Base-by-base conservation (phyloP, 2,329 filamentous ascomycete genomes). In the Trichoderma sp. region DNA sequence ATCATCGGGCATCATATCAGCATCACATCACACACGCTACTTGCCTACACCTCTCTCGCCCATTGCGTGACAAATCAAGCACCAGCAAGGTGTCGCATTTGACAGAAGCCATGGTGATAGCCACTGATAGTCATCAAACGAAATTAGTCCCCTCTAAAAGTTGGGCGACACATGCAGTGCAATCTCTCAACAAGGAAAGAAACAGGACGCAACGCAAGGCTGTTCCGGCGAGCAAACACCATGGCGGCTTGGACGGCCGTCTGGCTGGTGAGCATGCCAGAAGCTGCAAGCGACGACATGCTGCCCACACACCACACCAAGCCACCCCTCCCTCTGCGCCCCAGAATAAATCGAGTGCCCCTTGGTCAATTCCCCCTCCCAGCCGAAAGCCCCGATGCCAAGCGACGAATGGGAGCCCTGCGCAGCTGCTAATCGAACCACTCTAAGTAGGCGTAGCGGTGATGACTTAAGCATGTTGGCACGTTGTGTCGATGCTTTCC, bases 401-500 rank as follows among this genome's bases (percentile, higher is more conserved):
- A 34, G 52, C n/a, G 34, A 49, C 63, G 49, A 66, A 66, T 58
- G 52, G 39, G 39, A 58, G 21, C 18, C 5, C 16, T 28, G 28
- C 32, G 28, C 32, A 56, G 52, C 63, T 49, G 46, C 37, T 34
- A 30, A 28, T 55, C 32, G 16, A 24, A 43, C 34, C 18, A 56
- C 51, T 21, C 8, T 2, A 37, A 46, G 16, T 55, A 60, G 60
- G 52, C 14, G 32, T 34, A 34, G 11, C 32, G 11, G 28, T 49
- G 60, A 64, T 64, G 60, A 64, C 60, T 64, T 64, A 54, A 64
- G 60, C 60, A 52, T 64, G 39, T 49, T 61, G 52, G 59, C 58
- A 56, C 28, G 51, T 34, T 34, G 39, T 43, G 3, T 43, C 14
- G 39, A n/a, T n/a, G 18, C 28, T 32, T 32, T 18, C 54, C 28